Conservation (phyloP, 1,139 yeast genomes). For the Schwanniomyces etchellsii region DNA sequence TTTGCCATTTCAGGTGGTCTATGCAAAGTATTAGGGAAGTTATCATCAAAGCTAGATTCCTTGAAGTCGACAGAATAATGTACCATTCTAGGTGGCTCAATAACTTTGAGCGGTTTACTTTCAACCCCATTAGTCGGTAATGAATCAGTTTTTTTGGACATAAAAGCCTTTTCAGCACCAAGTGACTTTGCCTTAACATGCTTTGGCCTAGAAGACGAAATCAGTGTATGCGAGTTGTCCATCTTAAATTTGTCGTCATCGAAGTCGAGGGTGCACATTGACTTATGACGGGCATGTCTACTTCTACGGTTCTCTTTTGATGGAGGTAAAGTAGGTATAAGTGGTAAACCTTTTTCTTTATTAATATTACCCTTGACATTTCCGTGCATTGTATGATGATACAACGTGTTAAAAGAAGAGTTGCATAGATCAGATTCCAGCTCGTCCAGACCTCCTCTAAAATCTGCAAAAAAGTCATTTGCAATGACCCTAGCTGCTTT, state of each 20-base stretch:
- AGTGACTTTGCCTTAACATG: slow-evolving; percentile 12
- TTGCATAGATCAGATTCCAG: not conserved
- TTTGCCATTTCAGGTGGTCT: slow-evolving; percentile 1
- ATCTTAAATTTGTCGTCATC: not conserved
- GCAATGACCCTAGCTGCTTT: slow-evolving; percentile 1
- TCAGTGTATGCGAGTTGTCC: too few relatives aligned
- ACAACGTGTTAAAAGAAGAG: not conserved
- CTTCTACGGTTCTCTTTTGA: slow-evolving; percentile 3
- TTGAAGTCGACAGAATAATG: slow-evolving; percentile 38
- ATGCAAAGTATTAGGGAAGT: slow-evolving; percentile 2
- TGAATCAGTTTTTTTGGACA: not conserved
- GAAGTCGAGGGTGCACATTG: slow-evolving; percentile 29
- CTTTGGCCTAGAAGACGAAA: not conserved
- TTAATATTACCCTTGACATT: not conserved
- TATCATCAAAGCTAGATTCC: slow-evolving; percentile 19
- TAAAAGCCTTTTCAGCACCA: slow-evolving; percentile 3
- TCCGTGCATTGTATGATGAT: not conserved
- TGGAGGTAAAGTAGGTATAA: not conserved
- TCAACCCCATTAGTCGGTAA: not conserved
- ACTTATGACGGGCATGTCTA: slow-evolving; percentile 34
- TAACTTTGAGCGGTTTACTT: slow-evolving; percentile 16
- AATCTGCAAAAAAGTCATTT: not conserved
- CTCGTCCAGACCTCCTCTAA: not conserved
- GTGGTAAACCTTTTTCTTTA: not conserved
- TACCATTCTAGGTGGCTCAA: slow-evolving; percentile 33